Evolutionary conservation across 352 stramenopile species (phyloP).

Genomic region (Globisporangium megalacanthum): DNA sequence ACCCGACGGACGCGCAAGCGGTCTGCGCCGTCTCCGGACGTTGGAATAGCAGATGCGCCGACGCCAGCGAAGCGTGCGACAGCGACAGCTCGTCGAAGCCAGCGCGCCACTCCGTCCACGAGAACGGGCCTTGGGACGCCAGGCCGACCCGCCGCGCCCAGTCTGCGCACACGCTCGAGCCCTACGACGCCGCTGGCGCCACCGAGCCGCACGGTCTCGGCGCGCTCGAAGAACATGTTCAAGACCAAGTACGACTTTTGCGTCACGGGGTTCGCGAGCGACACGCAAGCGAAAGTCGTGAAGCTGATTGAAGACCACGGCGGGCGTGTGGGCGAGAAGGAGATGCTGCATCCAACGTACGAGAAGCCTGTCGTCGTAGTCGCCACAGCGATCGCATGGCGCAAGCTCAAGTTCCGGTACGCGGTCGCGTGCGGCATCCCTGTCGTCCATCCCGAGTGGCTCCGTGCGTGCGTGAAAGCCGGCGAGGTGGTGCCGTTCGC

Average conservation of each 20-base stretch:
- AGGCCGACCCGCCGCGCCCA: slow-evolving; percentile 34
- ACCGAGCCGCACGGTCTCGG: slow-evolving; percentile 35
- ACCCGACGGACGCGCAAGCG: slow-evolving; percentile 22
- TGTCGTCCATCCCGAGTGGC: slow-evolving; percentile 78
- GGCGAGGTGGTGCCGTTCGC: slow-evolving; percentile 50
- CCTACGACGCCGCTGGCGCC: slow-evolving; percentile 38
- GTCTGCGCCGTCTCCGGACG: slow-evolving; percentile 24
- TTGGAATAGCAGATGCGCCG: slow-evolving; percentile 3
- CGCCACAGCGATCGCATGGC: slow-evolving; percentile 64
- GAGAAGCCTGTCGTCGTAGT: slow-evolving; percentile 57
- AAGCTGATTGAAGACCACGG: slow-evolving; percentile 64
- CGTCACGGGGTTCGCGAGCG: slow-evolving; percentile 58
- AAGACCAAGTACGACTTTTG: slow-evolving; percentile 77
- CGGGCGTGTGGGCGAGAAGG: slow-evolving; percentile 47
- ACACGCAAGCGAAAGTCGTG: slow-evolving; percentile 39
- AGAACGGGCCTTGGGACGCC: slow-evolving; percentile 9
- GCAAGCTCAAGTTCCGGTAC: slow-evolving; percentile 80
- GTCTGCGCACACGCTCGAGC: slow-evolving; percentile 40
- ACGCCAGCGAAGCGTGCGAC: background rate
- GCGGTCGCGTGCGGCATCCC: slow-evolving; percentile 76
- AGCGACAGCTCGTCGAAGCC: background rate
- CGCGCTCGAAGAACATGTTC: slow-evolving; percentile 54
- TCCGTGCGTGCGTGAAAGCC: slow-evolving; percentile 55
- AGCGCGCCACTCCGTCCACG: background rate
- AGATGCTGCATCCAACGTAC: slow-evolving; percentile 43